Evolutionary conservation across 371 early-diverging fungal genomes (phyloP).

Genomic region (Circinella umbellata): DNA sequence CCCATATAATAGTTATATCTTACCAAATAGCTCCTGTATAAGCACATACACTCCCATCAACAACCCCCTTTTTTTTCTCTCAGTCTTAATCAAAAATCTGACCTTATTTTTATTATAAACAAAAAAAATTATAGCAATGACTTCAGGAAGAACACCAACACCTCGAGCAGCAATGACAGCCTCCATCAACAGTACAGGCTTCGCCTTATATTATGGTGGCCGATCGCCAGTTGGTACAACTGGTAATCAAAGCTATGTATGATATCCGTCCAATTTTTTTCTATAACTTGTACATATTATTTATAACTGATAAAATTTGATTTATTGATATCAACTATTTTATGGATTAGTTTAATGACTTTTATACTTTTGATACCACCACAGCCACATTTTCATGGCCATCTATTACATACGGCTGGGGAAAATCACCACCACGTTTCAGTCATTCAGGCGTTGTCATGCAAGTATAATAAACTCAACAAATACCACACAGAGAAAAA

Average conservation of each 20-base stretch:
- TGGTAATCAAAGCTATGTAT: neutral
- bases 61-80: neutral
- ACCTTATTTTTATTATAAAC: neutral
- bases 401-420: slow-evolving; percentile 18
- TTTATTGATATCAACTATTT: neutral
- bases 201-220: slow-evolving; percentile 25
- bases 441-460: slow-evolving; percentile 23
- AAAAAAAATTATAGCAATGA: slow-evolving; percentile 6
- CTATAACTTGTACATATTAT: neutral
- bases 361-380: slow-evolving; percentile 22
- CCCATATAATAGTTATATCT: too few species aligned
- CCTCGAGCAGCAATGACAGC: slow-evolving; percentile 24
- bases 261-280: neutral
- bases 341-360: slow-evolving; percentile 21
- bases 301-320: neutral
- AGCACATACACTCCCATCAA: too few species aligned
- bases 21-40: neutral
- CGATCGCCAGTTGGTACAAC: neutral
- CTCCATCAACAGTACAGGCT: slow-evolving; percentile 15
- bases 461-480: slow-evolving; percentile 11
- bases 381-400: slow-evolving; percentile 23
- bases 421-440: slow-evolving; percentile 21
- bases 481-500: too few species aligned
- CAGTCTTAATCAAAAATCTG: neutral
- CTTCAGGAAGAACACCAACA: slow-evolving; percentile 12